Conservation (phyloP, 495 filamentous ascomycete species). For the Hypoxylon cercidicola region DNA sequence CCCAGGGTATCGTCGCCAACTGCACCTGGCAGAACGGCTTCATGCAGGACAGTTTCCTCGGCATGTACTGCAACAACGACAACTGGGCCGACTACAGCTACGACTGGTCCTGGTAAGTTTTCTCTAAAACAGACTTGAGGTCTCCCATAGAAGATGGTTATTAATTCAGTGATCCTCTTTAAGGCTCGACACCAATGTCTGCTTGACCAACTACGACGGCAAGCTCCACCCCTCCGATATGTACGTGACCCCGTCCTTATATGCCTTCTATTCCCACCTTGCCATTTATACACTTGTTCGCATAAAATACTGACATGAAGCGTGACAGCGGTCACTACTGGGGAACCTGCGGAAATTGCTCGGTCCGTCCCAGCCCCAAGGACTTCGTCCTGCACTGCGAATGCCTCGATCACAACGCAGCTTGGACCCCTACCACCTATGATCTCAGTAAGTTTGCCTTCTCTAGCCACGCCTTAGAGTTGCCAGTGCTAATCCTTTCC, state of each 20-base stretch:
- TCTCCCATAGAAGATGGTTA: not conserved
- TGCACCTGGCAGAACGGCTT: constrained; percentile 46
- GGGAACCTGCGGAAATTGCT: constrained; percentile 43
- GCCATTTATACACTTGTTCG: not conserved
- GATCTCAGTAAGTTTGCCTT: constrained; percentile 44
- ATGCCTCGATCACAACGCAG: constrained; percentile 27
- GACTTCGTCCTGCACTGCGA: constrained; percentile 40
- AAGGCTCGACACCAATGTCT: constrained; percentile 47
- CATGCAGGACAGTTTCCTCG: constrained; percentile 38
- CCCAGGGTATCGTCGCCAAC: constrained; percentile 41
- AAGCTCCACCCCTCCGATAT: constrained; percentile 33
- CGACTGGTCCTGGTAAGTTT: constrained; percentile 47
- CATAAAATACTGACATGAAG: not conserved
- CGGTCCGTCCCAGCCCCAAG: constrained; percentile 23
- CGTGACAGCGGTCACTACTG: constrained; percentile 43
- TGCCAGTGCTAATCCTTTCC: constrained; percentile 6
- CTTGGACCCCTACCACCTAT: constrained; percentile 21
- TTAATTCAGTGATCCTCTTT: constrained; percentile 17
- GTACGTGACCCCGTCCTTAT: constrained; percentile 18
- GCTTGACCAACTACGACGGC: constrained; percentile 44
- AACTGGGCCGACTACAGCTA: constrained; percentile 43
- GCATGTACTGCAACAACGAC: constrained; percentile 48
- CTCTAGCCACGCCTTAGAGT: not conserved
- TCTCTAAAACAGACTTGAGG: no score
- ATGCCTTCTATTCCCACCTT: not conserved